These are phyloP conservation scores for Fragosphaeria purpurea DNA, from an alignment of 2,329 filamentous ascomycete species.

Conservation along the genomic window DNA sequence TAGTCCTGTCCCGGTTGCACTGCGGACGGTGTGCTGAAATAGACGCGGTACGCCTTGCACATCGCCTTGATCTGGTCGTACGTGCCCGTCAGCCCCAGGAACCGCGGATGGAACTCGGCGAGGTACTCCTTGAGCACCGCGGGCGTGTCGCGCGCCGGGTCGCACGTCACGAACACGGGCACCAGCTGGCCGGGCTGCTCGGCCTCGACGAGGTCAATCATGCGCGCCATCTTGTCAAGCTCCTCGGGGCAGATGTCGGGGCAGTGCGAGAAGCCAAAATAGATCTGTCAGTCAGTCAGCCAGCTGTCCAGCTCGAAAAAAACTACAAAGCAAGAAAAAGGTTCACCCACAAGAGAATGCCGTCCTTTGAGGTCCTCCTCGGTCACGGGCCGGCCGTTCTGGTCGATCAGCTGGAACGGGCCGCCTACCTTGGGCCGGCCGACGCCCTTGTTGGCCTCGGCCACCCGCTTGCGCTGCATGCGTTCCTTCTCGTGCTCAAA, in stretches of 20 bases:
- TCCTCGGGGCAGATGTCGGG: slow-evolving; percentile 98
- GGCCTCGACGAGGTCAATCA: slow-evolving; percentile 65
- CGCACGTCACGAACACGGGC: slow-evolving; percentile 90
- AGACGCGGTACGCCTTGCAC: slow-evolving; percentile 93
- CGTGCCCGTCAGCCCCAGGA: slow-evolving; percentile 83
- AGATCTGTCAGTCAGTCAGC: too few relatives aligned
- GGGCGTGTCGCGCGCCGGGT: slow-evolving; percentile 83
- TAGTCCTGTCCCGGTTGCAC: slow-evolving; percentile 94
- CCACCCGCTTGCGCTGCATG: slow-evolving; percentile 79
- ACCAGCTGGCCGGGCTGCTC: slow-evolving; percentile 45
- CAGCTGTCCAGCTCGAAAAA: too few relatives aligned
- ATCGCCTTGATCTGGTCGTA: slow-evolving; percentile 90
- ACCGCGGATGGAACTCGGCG: slow-evolving; percentile 75
- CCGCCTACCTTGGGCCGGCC: slow-evolving; percentile 91
- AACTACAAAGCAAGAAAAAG: background rate
- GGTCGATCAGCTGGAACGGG: slow-evolving; percentile 69
- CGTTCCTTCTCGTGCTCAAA: slow-evolving; percentile 90
- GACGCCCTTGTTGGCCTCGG: slow-evolving; percentile 86
- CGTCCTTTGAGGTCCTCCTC: slow-evolving; percentile 76
- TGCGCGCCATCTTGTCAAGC: slow-evolving; percentile 97
- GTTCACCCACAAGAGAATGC: slow-evolving; percentile 63
- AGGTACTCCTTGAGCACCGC: slow-evolving; percentile 78
- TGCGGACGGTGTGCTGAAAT: slow-evolving; percentile 84
- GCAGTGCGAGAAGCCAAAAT: slow-evolving; percentile 97
- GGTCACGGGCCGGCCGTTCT: slow-evolving; percentile 68